These are phyloP conservation scores for Termitomyces sp. DNA, from an alignment of 768 basidiomycete species.

Conservation along the genomic window DNA sequence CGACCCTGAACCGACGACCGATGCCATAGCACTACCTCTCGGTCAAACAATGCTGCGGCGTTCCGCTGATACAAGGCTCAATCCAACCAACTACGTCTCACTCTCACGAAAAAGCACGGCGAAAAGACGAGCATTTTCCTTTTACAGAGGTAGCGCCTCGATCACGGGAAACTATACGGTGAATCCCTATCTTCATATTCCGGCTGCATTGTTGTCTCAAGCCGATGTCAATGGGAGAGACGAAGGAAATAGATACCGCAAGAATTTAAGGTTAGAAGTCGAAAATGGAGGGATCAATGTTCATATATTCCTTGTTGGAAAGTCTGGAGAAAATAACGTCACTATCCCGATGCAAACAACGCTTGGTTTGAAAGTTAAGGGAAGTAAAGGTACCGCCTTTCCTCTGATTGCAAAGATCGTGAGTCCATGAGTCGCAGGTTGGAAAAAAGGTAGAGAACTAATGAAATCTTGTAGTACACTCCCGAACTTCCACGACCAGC, in stretches of 20 bases:
- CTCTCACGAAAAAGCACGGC: slow-evolving; percentile 23
- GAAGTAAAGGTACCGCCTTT: slow-evolving; percentile 18
- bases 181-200: slow-evolving; percentile 35
- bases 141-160: slow-evolving; percentile 17
- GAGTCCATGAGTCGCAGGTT: slow-evolving; percentile 7
- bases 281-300: slow-evolving; percentile 35
- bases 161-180: slow-evolving; percentile 33
- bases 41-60: background rate
- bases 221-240: slow-evolving; percentile 4
- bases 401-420: slow-evolving; percentile 34
- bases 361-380: slow-evolving; percentile 25
- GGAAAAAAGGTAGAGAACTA: background rate
- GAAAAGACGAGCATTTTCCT: slow-evolving; percentile 11
- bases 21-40: background rate
- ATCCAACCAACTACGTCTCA: slow-evolving; percentile 26
- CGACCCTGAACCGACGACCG: background rate
- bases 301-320: slow-evolving; percentile 31
- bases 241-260: slow-evolving; percentile 20
- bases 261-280: slow-evolving; percentile 27
- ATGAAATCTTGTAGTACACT: slow-evolving; percentile 24
- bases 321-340: slow-evolving; percentile 3
- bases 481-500: slow-evolving; percentile 27
- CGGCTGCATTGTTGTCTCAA: slow-evolving; percentile 28
- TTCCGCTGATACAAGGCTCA: slow-evolving; percentile 2
- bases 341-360: slow-evolving; percentile 19